These are phyloP conservation scores for Royoungia palumana DNA, from an alignment of 768 basidiomycete genomes.

Conservation along the genomic window DNA sequence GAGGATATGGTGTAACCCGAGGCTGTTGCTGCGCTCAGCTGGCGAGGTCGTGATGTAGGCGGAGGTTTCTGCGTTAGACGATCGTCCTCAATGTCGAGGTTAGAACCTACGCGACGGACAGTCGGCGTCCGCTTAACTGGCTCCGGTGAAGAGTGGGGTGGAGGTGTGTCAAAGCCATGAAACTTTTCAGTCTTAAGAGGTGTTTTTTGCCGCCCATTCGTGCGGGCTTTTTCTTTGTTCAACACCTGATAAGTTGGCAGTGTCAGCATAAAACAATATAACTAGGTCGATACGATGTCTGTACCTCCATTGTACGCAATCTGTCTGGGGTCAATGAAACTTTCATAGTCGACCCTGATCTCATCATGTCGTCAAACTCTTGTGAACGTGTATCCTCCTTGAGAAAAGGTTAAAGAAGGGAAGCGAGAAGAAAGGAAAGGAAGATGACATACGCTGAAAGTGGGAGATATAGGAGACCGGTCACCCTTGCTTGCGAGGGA, in stretches of 20 bases:
- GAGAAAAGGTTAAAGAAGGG: conserved; percentile 6
- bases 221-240: conserved; percentile 66
- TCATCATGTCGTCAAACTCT: conserved; percentile 93
- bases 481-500: conserved; percentile 30
- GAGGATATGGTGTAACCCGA: conserved; percentile 31
- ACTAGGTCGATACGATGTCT: conserved; percentile 29
- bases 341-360: conserved; percentile 87
- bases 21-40: conserved; percentile 43
- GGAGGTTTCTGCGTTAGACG: conserved; percentile 27
- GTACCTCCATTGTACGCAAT: conserved; percentile 89
- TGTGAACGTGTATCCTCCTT: conserved; percentile 60
- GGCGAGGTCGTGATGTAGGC: conserved; percentile 43
- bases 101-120: conserved; percentile 59
- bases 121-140: conserved; percentile 34
- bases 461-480: conserved; percentile 34
- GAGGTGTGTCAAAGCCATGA: conserved; percentile 14
- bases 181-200: conserved; percentile 23
- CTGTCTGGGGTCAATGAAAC: conserved; percentile 94
- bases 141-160: conserved; percentile 18
- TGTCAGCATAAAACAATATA: conserved; percentile 12
- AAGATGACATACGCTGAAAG: conserved; percentile 30
- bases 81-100: conserved; percentile 58
- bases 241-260: conserved; percentile 44
- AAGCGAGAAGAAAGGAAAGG: conserved; percentile 1
- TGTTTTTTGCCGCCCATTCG: conserved; percentile 27